phyloP scores from a whole-genome alignment of 768 basidiomycete species.

The Crucibulum laeve region DNA sequence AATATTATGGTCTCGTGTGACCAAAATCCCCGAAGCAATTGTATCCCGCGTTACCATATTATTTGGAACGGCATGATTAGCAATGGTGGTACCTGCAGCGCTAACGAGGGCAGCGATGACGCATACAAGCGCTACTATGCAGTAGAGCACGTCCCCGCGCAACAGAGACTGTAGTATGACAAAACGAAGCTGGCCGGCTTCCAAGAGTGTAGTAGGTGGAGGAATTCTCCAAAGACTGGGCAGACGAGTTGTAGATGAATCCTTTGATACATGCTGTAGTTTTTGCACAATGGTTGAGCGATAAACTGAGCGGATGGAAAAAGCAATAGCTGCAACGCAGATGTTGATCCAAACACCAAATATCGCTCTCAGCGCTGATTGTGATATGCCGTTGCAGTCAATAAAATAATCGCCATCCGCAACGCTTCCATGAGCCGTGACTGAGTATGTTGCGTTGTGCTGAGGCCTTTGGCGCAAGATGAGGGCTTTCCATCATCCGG shows the following conservation, averaged over 20 bases:
- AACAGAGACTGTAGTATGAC: conserved; percentile 3
- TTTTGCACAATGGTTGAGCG: conserved; percentile 6
- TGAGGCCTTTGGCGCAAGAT: too few species aligned
- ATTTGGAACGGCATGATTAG: conserved; percentile 8
- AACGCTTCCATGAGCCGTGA: conserved; percentile 8
- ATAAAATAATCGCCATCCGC: conserved; percentile 11
- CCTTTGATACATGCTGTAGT: neutral
- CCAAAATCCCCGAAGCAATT: conserved; percentile 6
- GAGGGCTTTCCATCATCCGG: too few species aligned
- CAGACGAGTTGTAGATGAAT: neutral
- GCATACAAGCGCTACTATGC: conserved; percentile 8
- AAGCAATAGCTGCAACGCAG: conserved; percentile 6
- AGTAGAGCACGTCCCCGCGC: conserved; percentile 4
- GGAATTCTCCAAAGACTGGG: conserved; percentile 12
- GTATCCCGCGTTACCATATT: conserved; percentile 7
- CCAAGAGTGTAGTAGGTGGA: conserved; percentile 6
- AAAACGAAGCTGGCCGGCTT: conserved; percentile 4
- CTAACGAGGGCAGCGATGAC: conserved; percentile 5
- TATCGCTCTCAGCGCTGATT: conserved; percentile 9
- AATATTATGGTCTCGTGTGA: conserved; percentile 1
- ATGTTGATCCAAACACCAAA: conserved; percentile 14
- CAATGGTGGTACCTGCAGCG: conserved; percentile 10
- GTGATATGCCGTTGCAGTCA: conserved; percentile 6
- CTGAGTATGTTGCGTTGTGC: too few species aligned
- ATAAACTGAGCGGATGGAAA: conserved; percentile 9